Conservation (phyloP, 208 protist species). For the Acanthamoeba royreba region DNA sequence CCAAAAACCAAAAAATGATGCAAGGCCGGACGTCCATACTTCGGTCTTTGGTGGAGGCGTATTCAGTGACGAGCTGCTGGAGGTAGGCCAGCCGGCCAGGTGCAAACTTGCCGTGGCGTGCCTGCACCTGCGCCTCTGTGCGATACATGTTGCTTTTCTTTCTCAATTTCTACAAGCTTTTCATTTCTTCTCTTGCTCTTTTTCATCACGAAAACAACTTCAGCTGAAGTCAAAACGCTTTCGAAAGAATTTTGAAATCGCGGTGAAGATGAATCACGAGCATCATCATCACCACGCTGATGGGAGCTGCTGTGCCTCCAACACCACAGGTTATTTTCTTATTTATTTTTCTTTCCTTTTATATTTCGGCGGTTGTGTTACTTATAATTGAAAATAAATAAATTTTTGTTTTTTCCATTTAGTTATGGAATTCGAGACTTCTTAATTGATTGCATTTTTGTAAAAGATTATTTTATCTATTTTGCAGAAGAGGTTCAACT, state of each 20-base stretch:
- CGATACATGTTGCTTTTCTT: neutral
- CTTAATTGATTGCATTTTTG: too few relatives aligned
- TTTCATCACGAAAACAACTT: too few relatives aligned
- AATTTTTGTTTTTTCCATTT: too few relatives aligned
- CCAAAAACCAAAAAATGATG: too few relatives aligned
- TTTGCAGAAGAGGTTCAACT: too few relatives aligned
- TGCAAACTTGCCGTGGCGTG: neutral
- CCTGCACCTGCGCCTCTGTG: neutral
- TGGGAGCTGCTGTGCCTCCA: neutral
- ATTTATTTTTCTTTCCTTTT: neutral
- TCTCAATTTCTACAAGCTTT: neutral
- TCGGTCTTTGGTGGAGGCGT: neutral
- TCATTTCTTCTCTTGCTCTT: neutral
- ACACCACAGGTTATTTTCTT: neutral
- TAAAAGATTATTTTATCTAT: too few relatives aligned
- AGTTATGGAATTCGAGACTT: too few relatives aligned
- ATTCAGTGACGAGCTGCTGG: conserved; percentile 48
- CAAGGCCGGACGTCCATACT: neutral
- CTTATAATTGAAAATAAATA: neutral
- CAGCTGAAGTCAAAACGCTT: too few relatives aligned
- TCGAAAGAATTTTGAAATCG: too few relatives aligned
- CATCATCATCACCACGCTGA: neutral
- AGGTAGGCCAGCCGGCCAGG: conserved; percentile 33
- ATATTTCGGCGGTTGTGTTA: neutral
- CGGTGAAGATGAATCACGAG: neutral